Evolutionary conservation across 805 yeast genomes (phyloP), one percentile per base, ranked within the genome.

Genomic region (Dipodascus albidus): DNA sequence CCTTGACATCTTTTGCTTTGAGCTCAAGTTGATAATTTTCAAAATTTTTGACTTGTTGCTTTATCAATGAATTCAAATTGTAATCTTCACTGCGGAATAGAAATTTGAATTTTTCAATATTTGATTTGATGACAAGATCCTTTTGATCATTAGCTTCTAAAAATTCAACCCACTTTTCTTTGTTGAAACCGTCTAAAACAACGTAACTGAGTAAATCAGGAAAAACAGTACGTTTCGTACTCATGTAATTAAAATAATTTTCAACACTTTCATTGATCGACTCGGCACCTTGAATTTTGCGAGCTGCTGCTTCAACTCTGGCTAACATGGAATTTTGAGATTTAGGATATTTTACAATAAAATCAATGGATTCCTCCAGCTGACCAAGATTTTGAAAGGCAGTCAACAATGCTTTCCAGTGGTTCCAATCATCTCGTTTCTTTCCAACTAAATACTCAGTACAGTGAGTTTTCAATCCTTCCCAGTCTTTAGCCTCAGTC

Each of bases 361-460:
- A 57, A 1, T 58, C 47, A 0, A 57, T 14, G 0, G 76, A 65
- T 2, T 70, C 74, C 9, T 67, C 67, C 1, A 67, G 50, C 52
- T 66, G 60, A 11, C 61, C 67, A 21, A 75, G 57, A 23, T 73
- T 59, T 19, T 62, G 60, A 0, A 75, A 73, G 1, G 89, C 69
- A 48, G 71, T 68, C 20, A 79, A 73, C 50, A 77, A 66, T 17
- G 72, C 69, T 58, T 80, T 77, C 87, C 95, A 87, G 41, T 88
- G 79, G 54, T 79, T 77, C 73, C 80, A 90, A 64, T 89, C 96
- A 65, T 90, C 88, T 53, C 85, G 75, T 8, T 72, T 65, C 22
- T 75, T 68, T 2, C 68, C 70, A 17, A 74, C 69, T 33, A 88
- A 64, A 55, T 70, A 69, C 0, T 71, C 65, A 56, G 61, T 71